Percentiles rank a stretch among this genome's conserved stretches.
These are phyloP conservation scores for Wallacemonas sp. DNA, from an alignment of 208 protist species.

Conservation along the genomic window DNA sequence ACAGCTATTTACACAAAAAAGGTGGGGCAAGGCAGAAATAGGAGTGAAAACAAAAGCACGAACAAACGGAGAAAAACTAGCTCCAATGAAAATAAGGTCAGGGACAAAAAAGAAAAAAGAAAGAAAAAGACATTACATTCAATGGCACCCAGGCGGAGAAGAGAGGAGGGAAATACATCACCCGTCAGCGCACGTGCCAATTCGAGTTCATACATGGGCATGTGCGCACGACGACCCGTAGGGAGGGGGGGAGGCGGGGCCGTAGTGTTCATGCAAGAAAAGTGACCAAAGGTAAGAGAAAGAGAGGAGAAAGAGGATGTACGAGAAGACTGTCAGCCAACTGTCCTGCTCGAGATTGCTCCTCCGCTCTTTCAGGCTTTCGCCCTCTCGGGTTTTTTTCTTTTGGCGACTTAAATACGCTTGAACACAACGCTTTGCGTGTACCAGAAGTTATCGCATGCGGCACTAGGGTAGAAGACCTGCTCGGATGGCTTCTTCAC, in stretches of 20 bases:
- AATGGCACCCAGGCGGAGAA: too few relatives aligned
- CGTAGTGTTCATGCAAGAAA: too few relatives aligned
- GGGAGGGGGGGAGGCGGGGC: neutral
- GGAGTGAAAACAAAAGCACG: too few relatives aligned
- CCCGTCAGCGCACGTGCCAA: too few relatives aligned
- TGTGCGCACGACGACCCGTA: too few relatives aligned
- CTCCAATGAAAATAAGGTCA: too few relatives aligned
- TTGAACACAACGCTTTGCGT: constrained; percentile 90
- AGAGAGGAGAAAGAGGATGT: constrained; percentile 14
- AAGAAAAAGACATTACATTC: neutral
- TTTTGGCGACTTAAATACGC: constrained; percentile 44
- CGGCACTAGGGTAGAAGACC: constrained; percentile 63
- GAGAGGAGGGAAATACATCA: too few relatives aligned
- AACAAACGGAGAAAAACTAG: too few relatives aligned
- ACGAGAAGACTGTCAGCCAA: neutral
- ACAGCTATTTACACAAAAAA: too few relatives aligned
- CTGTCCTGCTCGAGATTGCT: neutral
- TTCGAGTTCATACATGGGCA: too few relatives aligned
- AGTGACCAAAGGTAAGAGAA: constrained; percentile 13
- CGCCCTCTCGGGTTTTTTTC: constrained; percentile 7
- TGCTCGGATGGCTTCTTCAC: constrained; percentile 64
- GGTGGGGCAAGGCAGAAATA: too few relatives aligned
- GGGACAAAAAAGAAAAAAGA: constrained; percentile 26
- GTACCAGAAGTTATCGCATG: constrained; percentile 83
- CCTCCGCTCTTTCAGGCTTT: constrained; percentile 10